Conservation (phyloP, 768 basidiomycete species). For the Gymnopilus dilepis region DNA sequence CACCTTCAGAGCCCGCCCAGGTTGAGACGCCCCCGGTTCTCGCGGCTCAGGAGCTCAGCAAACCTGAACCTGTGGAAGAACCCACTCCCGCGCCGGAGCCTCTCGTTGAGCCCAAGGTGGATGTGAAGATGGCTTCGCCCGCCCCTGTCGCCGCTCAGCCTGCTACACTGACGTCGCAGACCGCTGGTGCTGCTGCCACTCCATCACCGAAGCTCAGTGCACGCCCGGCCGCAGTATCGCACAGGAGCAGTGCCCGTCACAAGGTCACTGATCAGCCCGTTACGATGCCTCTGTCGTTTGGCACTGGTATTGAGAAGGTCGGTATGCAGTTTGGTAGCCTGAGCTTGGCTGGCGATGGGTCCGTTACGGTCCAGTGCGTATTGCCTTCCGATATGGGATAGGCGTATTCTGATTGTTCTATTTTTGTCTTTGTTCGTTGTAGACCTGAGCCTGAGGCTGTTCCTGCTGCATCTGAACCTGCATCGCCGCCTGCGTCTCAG, state of each 20-base stretch:
- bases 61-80: conserved; percentile 32
- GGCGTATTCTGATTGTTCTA: conserved; percentile 7
- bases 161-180: conserved; percentile 39
- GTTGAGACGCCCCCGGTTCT: conserved; percentile 11
- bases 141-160: conserved; percentile 34
- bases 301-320: conserved; percentile 70
- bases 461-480: conserved; percentile 40
- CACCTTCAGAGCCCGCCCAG: conserved; percentile 24
- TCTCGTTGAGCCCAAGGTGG: conserved; percentile 36
- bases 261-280: conserved; percentile 82
- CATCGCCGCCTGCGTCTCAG: conserved; percentile 32
- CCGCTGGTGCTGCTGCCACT: conserved; percentile 42
- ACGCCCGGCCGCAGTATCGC: conserved; percentile 56
- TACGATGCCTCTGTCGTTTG: conserved; percentile 76
- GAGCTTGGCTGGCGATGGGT: conserved; percentile 70
- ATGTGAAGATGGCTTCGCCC: conserved; percentile 43
- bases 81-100: conserved; percentile 31
- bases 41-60: conserved; percentile 2
- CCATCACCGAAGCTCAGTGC: conserved; percentile 57
- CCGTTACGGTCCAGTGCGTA: conserved; percentile 61
- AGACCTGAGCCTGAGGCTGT: conserved; percentile 43
- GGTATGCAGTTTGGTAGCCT: conserved; percentile 93
- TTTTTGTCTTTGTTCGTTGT: conserved; percentile 12
- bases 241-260: conserved; percentile 65
- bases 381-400: conserved; percentile 9